phyloP scores from a whole-genome alignment of 2,329 filamentous ascomycete species.

The Nectriaceae sp. region DNA sequence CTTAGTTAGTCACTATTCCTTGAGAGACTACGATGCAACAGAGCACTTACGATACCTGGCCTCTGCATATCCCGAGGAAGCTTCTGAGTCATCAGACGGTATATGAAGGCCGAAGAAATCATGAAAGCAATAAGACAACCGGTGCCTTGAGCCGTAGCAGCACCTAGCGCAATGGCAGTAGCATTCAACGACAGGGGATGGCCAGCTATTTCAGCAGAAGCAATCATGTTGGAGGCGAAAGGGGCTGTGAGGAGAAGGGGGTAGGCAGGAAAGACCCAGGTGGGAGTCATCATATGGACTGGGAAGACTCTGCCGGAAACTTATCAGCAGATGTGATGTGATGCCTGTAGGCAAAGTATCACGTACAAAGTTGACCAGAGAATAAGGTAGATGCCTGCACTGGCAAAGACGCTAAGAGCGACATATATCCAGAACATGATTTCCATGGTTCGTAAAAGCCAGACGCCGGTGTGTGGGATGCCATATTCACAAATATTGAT shows the following conservation, averaged over 20 bases:
- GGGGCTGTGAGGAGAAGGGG: slow-evolving; percentile 77
- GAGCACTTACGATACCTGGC: slow-evolving; percentile 63
- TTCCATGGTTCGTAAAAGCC: slow-evolving; percentile 61
- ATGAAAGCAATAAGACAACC: slow-evolving; percentile 66
- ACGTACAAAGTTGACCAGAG: slow-evolving; percentile 64
- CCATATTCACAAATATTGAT: slow-evolving; percentile 82
- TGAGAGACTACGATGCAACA: too few species aligned
- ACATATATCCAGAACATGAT: slow-evolving; percentile 76
- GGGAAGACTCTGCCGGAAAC: slow-evolving; percentile 49
- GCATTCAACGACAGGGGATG: slow-evolving; percentile 35
- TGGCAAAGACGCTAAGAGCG: slow-evolving; percentile 65
- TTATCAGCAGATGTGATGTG: neutral
- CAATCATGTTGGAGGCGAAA: slow-evolving; percentile 63
- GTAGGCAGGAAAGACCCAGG: slow-evolving; percentile 88
- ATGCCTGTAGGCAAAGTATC: neutral
- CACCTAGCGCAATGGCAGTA: slow-evolving; percentile 49
- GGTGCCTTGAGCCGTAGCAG: slow-evolving; percentile 54
- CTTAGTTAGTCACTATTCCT: neutral
- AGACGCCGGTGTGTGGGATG: slow-evolving; percentile 59
- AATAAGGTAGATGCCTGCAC: slow-evolving; percentile 72
- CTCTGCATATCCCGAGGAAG: slow-evolving; percentile 73
- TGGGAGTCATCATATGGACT: slow-evolving; percentile 82
- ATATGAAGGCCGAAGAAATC: slow-evolving; percentile 83
- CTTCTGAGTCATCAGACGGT: slow-evolving; percentile 86
- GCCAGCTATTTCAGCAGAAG: slow-evolving; percentile 34